phyloP scores from a whole-genome alignment of 2,329 filamentous ascomycete genomes.

The Biscogniauxia mediterranea region DNA sequence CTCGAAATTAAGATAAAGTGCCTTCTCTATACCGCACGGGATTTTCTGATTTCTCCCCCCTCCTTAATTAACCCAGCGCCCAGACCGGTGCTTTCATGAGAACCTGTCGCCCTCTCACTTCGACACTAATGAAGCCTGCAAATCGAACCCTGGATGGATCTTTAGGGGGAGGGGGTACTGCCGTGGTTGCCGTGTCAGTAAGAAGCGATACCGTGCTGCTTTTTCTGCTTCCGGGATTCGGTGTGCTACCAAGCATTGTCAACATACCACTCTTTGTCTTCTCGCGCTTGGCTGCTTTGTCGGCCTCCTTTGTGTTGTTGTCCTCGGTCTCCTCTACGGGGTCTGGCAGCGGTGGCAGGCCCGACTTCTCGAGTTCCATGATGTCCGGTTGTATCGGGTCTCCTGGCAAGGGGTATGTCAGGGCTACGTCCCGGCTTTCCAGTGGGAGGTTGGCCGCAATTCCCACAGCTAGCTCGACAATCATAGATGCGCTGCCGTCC shows the following conservation, averaged over 20 bases:
- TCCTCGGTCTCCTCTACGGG: slow-evolving; percentile 38
- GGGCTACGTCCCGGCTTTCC: slow-evolving; percentile 85
- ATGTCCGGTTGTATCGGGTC: slow-evolving; percentile 65
- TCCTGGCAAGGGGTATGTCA: slow-evolving; percentile 82
- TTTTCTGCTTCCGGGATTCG: slow-evolving; percentile 32
- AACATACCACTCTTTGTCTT: slow-evolving; percentile 51
- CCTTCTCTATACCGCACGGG: neutral
- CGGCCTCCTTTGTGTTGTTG: slow-evolving; percentile 37
- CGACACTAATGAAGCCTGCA: slow-evolving; percentile 71
- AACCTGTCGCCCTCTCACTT: slow-evolving; percentile 74
- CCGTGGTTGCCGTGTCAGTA: slow-evolving; percentile 41
- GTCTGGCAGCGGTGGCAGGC: slow-evolving; percentile 58
- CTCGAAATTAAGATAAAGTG: neutral
- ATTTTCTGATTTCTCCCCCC: slow-evolving; percentile 1
- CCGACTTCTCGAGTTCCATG: slow-evolving; percentile 83
- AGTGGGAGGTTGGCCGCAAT: slow-evolving; percentile 84
- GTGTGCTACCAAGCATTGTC: slow-evolving; percentile 31
- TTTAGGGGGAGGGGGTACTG: slow-evolving; percentile 36
- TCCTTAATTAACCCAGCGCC: slow-evolving; percentile 42
- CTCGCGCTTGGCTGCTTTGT: slow-evolving; percentile 37
- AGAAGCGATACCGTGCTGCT: slow-evolving; percentile 35
- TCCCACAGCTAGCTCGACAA: slow-evolving; percentile 84
- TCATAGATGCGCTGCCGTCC: slow-evolving; percentile 87
- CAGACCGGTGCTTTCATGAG: slow-evolving; percentile 75
- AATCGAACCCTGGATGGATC: slow-evolving; percentile 64